Evolutionary conservation across 352 stramenopile genomes (phyloP).

Genomic region (Globisporangium viniferum): DNA sequence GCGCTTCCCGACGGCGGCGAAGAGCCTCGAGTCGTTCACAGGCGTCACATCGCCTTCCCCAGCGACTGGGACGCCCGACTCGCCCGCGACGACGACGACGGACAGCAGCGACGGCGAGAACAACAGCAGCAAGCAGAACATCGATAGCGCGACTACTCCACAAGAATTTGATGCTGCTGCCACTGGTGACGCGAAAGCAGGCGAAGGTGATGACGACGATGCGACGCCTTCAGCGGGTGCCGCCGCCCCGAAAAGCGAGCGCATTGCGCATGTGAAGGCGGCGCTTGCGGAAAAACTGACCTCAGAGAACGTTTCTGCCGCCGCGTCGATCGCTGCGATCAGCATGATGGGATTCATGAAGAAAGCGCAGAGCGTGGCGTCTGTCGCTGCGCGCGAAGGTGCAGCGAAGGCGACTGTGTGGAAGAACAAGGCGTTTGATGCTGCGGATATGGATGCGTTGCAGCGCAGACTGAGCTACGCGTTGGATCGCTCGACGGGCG

Average conservation of each 20-base stretch:
- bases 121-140: constrained; percentile 9
- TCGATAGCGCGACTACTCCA: background rate
- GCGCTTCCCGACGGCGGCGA: constrained; percentile 66
- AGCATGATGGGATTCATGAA: constrained; percentile 85
- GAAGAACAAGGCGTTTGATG: constrained; percentile 75
- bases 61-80: constrained; percentile 7
- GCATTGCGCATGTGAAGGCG: constrained; percentile 48
- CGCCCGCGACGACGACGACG: background rate
- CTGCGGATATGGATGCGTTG: constrained; percentile 84
- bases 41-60: constrained; percentile 27
- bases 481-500: constrained; percentile 69
- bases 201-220: background rate
- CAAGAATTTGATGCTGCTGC: background rate
- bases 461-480: constrained; percentile 78
- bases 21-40: constrained; percentile 65
- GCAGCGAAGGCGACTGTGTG: constrained; percentile 66
- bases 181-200: background rate
- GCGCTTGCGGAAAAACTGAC: constrained; percentile 65
- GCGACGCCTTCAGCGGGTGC: background rate
- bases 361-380: constrained; percentile 74
- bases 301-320: constrained; percentile 62
- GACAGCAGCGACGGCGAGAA: constrained; percentile 2
- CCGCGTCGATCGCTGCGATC: constrained; percentile 55
- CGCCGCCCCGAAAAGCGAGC: constrained; percentile 25
- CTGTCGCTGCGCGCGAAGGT: constrained; percentile 68